Evolutionary conservation across 495 filamentous ascomycete genomes (phyloP).

Genomic region (Astrothelium macrocarpum): DNA sequence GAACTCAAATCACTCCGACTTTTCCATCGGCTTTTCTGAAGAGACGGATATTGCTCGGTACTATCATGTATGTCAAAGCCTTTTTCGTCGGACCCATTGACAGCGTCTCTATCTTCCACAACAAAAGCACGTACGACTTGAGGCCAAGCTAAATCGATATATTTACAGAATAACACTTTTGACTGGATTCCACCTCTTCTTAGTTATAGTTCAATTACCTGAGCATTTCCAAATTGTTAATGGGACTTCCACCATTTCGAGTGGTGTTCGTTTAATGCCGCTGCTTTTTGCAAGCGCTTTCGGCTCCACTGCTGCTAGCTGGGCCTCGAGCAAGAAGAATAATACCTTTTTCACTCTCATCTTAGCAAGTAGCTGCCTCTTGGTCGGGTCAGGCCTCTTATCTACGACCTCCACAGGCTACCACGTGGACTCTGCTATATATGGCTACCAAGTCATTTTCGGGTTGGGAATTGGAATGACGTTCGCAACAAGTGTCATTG

Average conservation of each 20-base stretch:
- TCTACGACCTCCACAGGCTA: constrained; percentile 3
- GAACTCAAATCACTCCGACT: constrained; percentile 1
- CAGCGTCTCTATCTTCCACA: not conserved
- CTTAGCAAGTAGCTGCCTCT: not conserved
- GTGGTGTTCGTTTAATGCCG: constrained; percentile 11
- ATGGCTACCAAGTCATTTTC: constrained; percentile 9
- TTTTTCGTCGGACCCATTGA: not conserved
- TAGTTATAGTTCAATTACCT: constrained; percentile 10
- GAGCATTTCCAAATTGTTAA: constrained; percentile 15
- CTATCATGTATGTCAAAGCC: constrained; percentile 6
- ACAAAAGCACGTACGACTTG: not conserved
- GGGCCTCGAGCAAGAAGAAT: constrained; percentile 6
- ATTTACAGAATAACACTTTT: constrained; percentile 10
- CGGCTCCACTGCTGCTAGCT: constrained; percentile 10
- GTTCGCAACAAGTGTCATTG: constrained; percentile 1
- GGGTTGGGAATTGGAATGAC: constrained; percentile 11
- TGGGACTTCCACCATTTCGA: constrained; percentile 4
- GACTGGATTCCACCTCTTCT: constrained; percentile 11
- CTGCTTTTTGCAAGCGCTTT: constrained; percentile 10
- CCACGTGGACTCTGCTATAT: not conserved
- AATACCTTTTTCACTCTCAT: constrained; percentile 8
- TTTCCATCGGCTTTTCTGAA: constrained; percentile 2
- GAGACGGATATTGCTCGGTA: not conserved
- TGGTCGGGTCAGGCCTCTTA: constrained; percentile 12
- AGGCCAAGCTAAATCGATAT: not conserved